phyloP scores from a whole-genome alignment of 2,329 filamentous ascomycete species.

The Neurospora crassa region DNA sequence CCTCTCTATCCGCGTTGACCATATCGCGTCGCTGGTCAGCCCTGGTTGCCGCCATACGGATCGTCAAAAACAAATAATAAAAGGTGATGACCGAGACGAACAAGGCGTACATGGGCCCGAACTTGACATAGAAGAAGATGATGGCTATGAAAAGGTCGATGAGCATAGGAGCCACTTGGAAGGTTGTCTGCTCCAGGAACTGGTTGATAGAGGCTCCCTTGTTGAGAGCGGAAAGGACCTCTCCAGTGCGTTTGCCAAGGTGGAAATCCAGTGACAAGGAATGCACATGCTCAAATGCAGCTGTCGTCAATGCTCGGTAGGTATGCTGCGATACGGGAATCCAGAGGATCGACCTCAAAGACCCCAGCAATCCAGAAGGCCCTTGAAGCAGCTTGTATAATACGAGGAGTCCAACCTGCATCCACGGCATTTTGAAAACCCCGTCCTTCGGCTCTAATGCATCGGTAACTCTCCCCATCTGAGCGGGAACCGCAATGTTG shows the following conservation, averaged over 20 bases:
- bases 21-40: constrained; percentile 86
- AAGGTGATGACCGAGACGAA: constrained; percentile 87
- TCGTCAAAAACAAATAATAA: constrained; percentile 92
- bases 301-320: constrained; percentile 86
- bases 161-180: constrained; percentile 91
- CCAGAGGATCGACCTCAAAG: constrained; percentile 76
- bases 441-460: constrained; percentile 45
- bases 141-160: constrained; percentile 82
- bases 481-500: constrained; percentile 76
- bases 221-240: constrained; percentile 89
- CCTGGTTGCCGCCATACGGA: constrained; percentile 89
- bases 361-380: constrained; percentile 77
- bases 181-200: constrained; percentile 93
- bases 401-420: constrained; percentile 66
- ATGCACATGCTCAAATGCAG: constrained; percentile 96
- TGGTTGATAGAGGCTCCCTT: constrained; percentile 95
- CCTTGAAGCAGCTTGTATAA: constrained; percentile 76
- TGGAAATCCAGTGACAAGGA: constrained; percentile 93
- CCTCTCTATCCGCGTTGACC: constrained; percentile 89
- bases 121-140: constrained; percentile 65
- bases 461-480: constrained; percentile 73
- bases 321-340: constrained; percentile 96
- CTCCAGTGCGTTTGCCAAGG: constrained; percentile 89
- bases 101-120: constrained; percentile 83
- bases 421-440: constrained; percentile 53